Base-by-base conservation (phyloP, 768 basidiomycete species). In the Lepiota venenata region DNA sequence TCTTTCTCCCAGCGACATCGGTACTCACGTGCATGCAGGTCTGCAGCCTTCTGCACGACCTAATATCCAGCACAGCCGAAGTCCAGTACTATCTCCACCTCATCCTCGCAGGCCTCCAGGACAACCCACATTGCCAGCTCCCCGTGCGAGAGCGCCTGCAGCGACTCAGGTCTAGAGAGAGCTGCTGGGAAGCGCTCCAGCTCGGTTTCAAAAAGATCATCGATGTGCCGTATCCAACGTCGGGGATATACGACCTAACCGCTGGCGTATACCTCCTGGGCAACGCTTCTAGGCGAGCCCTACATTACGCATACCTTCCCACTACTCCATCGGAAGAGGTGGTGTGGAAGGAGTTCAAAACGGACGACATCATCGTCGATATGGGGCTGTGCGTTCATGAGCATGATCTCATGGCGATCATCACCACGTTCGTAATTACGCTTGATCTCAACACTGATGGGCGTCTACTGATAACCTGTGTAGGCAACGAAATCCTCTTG, bases 181-280 rank as follows among this genome's bases (percentile, higher is more conserved):
- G 40, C 11, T 43, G 42, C 4, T 78, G 75, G 75, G 21, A 55
- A 2, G 50, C 56, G 8, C 52, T 69, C 8, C 35, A 55, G 14
- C 57, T 68, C 1, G 56, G 60, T 5, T 74, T 70, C 47, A 57
- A 58, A 2, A 61, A 50, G 29, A 56, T 50, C 0, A 58, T 75
- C 12, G 56, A 61, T 1, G 66, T 74, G 10, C 51, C 55, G 1
- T 67, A 71, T 43, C 39, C 40, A 1, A 61, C 70, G 0, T 71
- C 66, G 2, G 72, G 73, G 5, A 74, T 79, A 27, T 77, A 76
- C 47, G 76, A 79, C 52, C 64, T 79, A 11, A 68, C 69, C 0
- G 73, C 69, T 0, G 74, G 75, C 1, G 60, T 72, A 1, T 79
- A 74, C 58, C 55, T 79, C 15, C 62, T 75, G 4, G 75, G 77